Percentiles rank a stretch among this genome's conserved stretches.
Conservation (phyloP, 228 moss, liverwort and hornwort species). For the Sphagnum magellanicum region DNA sequence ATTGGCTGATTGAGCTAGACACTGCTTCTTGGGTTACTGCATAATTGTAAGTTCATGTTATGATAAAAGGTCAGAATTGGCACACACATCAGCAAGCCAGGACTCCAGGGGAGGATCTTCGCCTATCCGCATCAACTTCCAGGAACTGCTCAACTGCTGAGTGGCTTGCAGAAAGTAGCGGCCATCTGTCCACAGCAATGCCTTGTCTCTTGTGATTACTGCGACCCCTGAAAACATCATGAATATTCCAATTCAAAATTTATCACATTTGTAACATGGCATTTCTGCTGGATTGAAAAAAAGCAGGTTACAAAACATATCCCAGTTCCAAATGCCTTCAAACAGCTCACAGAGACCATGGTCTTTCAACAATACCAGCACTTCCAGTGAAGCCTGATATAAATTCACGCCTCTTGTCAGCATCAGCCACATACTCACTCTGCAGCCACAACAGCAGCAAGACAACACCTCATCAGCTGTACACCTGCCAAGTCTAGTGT, state of each 20-base stretch:
- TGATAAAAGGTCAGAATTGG: not conserved
- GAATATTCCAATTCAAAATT: not conserved
- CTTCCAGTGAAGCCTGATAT: constrained; percentile 76
- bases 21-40: too few relatives aligned
- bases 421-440: constrained; percentile 81
- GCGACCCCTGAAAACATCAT: constrained; percentile 40
- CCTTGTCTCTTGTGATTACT: constrained; percentile 61
- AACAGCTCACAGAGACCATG: not conserved
- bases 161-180: constrained; percentile 82
- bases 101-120: constrained; percentile 65
- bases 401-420: constrained; percentile 71
- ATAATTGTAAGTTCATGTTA: too few relatives aligned
- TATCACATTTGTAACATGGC: not conserved
- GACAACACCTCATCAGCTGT: too few relatives aligned
- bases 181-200: constrained; percentile 79
- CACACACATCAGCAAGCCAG: constrained; percentile 75
- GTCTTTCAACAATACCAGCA: constrained; percentile 37
- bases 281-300: not conserved
- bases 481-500: too few relatives aligned
- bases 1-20: too few relatives aligned
- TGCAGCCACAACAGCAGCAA: constrained; percentile 18
- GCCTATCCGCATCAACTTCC: constrained; percentile 80
- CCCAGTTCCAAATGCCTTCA: not conserved
- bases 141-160: constrained; percentile 62
- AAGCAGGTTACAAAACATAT: not conserved